Conservation (phyloP, 495 filamentous ascomycete genomes). For the Hypoxylon rickii region DNA sequence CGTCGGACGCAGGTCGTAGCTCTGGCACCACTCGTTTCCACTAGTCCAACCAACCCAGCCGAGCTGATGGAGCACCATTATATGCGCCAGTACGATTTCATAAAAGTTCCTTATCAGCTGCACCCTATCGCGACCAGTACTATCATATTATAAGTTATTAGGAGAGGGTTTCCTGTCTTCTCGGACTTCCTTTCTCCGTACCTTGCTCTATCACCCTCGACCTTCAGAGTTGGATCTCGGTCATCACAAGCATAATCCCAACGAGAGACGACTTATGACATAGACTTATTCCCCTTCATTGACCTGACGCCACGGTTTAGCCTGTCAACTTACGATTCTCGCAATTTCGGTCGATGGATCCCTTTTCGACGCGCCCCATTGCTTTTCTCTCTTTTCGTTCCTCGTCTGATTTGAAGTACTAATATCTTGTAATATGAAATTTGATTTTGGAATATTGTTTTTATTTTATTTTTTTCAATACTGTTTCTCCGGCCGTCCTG, state of each 20-base stretch:
- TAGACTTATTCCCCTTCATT: conserved; percentile 34
- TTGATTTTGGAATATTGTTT: conserved; percentile 33
- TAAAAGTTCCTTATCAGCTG: too few relatives aligned
- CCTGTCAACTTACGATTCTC: conserved; percentile 23
- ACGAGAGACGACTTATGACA: conserved; percentile 38
- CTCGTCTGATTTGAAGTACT: conserved; percentile 18
- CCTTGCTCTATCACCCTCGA: conserved; percentile 1
- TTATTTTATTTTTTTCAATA: conserved; percentile 27
- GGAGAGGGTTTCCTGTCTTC: neutral
- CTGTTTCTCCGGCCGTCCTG: conserved; percentile 30
- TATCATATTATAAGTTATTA: neutral
- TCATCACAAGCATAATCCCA: conserved; percentile 27
- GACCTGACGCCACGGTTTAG: conserved; percentile 19
- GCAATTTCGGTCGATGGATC: conserved; percentile 9
- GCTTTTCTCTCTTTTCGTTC: conserved; percentile 8
- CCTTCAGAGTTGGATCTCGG: conserved; percentile 28
- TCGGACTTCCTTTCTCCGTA: neutral
- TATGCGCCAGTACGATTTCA: neutral
- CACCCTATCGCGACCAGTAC: too few relatives aligned
- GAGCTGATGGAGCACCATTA: neutral
- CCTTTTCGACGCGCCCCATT: conserved; percentile 22
- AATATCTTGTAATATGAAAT: conserved; percentile 41
- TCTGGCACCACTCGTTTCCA: conserved; percentile 37
- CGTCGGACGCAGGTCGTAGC: conserved; percentile 40
- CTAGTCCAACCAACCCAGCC: conserved; percentile 8